Base-by-base conservation (phyloP, 495 filamentous ascomycete genomes). In the Immersiella caudata region DNA sequence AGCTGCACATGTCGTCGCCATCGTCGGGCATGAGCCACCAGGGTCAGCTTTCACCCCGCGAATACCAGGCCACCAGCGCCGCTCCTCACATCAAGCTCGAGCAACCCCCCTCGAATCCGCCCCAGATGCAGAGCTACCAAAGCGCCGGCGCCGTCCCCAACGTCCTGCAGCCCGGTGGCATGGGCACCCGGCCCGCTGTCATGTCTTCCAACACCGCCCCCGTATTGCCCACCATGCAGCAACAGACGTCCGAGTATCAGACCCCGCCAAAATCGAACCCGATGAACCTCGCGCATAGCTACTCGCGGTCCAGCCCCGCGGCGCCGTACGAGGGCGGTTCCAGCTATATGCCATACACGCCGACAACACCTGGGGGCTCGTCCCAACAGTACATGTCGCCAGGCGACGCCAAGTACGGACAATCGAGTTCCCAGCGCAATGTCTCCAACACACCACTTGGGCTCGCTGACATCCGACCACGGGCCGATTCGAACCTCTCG, bases 291-390 rank as follows among this genome's bases (percentile, higher is more conserved):
- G 89, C 88, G 68, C 87, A 91, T 67, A 81, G 78, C 66, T 93
- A 96, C 78, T 93, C 93, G 51, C 85, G 92, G 64, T 96, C 93
- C 46, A 96, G 92, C 75, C 93, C 93, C 25, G 88, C 90, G 2
- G 90, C 78, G 20, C 66, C 72, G 55, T 84, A 91, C 40, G 87
- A 93, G 70, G 71, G 88, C 71, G 68, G 69, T 2, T 70, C 72
- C 21, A 27, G 70, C 29, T 95, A 94, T 78, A 83, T 86, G 40
- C 87, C 91, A 51, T 94, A 90, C 67, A 86, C 84, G 33, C 78
- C 84, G 26, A 85, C 84, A 20, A 90, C 90, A 7, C 85, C 89
- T 14, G 88, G 91, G 27, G 85, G 83, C 54, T 76, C 85, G 56
- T 73, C 78, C n/a, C 56, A 59, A 20, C 89, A 92, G 73, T 93